Evolutionary conservation across 345 rosid species (phyloP).

Genomic region (Pistacia atlantica): DNA sequence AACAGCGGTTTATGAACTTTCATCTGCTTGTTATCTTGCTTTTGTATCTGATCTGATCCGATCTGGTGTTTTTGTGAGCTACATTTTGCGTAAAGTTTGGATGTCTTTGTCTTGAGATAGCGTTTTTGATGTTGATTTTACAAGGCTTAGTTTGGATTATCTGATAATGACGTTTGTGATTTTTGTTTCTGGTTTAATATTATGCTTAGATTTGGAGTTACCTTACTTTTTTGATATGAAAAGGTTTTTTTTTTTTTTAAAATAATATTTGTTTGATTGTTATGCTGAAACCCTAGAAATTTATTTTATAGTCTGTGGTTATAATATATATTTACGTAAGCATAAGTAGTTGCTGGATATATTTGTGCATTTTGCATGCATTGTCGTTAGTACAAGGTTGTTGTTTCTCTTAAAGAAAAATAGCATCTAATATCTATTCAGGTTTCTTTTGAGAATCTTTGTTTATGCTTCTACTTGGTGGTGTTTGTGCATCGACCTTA

Average conservation of each 20-base stretch:
- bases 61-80: background rate
- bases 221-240: background rate
- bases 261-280: background rate
- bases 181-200: background rate
- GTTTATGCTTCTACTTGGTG: background rate
- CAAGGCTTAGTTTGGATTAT: background rate
- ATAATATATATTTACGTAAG: background rate
- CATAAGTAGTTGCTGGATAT: background rate
- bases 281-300: background rate
- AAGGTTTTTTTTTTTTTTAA: background rate
- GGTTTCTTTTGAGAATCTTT: background rate
- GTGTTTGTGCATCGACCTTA: background rate
- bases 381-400: background rate
- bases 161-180: slow-evolving; percentile 1
- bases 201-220: background rate
- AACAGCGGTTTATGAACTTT: background rate
- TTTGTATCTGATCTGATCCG: background rate
- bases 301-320: background rate
- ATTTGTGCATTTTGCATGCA: background rate
- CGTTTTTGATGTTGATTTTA: background rate
- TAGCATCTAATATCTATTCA: background rate
- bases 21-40: background rate
- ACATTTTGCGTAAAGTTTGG: background rate
- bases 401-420: background rate
- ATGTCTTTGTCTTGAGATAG: background rate